These are phyloP conservation scores for Hibiscus trionum DNA, from an alignment of 345 rosid genomes.

Conservation along the genomic window DNA sequence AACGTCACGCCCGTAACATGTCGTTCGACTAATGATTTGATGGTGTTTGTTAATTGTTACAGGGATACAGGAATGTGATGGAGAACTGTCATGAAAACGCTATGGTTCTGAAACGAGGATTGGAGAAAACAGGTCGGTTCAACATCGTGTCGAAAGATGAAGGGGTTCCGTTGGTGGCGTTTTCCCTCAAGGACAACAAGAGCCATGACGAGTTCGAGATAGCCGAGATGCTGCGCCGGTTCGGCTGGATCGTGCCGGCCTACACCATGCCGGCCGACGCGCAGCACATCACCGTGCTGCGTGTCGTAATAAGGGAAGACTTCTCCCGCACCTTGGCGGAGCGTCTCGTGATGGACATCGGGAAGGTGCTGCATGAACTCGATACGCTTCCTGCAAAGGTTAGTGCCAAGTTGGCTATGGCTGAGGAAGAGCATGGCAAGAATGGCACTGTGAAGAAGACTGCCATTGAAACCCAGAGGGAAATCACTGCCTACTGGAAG, in stretches of 20 bases:
- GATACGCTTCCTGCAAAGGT: constrained; percentile 55
- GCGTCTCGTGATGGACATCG: constrained; percentile 70
- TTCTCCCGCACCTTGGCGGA: constrained; percentile 87
- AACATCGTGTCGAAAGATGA: constrained; percentile 71
- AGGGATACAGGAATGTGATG: constrained; percentile 88
- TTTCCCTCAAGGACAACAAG: constrained; percentile 70
- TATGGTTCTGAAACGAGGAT: constrained; percentile 55
- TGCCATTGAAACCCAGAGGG: constrained; percentile 54
- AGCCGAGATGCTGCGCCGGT: constrained; percentile 74
- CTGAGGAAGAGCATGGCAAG: neutral
- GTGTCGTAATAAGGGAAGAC: constrained; percentile 87
- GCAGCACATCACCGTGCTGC: constrained; percentile 79
- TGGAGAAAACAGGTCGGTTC: constrained; percentile 67
- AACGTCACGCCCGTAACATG: neutral
- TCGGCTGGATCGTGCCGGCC: constrained; percentile 90
- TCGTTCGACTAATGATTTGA: neutral
- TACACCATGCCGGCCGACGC: constrained; percentile 92
- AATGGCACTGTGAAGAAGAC: constrained; percentile 45
- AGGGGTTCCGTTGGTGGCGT: constrained; percentile 86
- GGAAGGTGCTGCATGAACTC: constrained; percentile 68
- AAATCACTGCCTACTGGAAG: constrained; percentile 62
- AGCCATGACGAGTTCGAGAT: constrained; percentile 69
- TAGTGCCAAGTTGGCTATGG: constrained; percentile 29
- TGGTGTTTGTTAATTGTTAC: neutral
- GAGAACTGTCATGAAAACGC: constrained; percentile 80